These are phyloP conservation scores for Udeniomyces megalosporus DNA, from an alignment of 768 basidiomycete species.

Conservation along the genomic window DNA sequence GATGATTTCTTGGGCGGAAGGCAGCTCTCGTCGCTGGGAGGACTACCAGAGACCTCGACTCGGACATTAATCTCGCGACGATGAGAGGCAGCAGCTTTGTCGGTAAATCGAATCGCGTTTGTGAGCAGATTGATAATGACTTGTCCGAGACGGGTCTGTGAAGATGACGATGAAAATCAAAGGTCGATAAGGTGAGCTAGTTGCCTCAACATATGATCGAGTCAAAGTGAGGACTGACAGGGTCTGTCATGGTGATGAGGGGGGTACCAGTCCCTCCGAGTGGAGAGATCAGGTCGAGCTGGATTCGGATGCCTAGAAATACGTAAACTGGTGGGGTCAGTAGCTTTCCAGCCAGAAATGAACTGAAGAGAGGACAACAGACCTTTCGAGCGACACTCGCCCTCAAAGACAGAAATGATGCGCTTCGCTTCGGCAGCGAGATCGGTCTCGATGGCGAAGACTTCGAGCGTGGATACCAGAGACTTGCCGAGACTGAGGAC, in stretches of 20 bases:
- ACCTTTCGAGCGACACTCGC: slow-evolving; percentile 28
- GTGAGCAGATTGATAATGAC: slow-evolving; percentile 20
- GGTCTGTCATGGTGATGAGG: no score
- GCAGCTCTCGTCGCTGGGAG: slow-evolving; percentile 26
- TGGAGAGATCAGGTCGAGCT: slow-evolving; percentile 24
- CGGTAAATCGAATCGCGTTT: slow-evolving; percentile 30
- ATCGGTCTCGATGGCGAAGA: slow-evolving; percentile 19
- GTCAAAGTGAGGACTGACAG: no score
- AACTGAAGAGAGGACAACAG: background rate
- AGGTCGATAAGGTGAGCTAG: slow-evolving; percentile 3
- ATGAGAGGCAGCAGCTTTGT: slow-evolving; percentile 17
- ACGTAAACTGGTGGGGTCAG: background rate
- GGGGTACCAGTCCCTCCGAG: background rate
- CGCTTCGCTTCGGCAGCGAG: slow-evolving; percentile 25
- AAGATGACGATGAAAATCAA: slow-evolving; percentile 24
- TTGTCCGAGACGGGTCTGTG: slow-evolving; percentile 30
- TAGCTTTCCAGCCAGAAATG: background rate
- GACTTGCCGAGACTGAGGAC: slow-evolving; percentile 32
- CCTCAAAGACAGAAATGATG: slow-evolving; percentile 30
- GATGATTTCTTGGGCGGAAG: slow-evolving; percentile 18
- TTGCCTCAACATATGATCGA: background rate
- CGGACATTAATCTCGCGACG: slow-evolving; percentile 26
- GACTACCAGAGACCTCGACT: slow-evolving; percentile 25
- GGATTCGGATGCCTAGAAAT: slow-evolving; percentile 25
- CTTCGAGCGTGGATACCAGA: slow-evolving; percentile 27